phyloP scores from a whole-genome alignment of 345 rosid species.

The Eucalyptus marginata region DNA sequence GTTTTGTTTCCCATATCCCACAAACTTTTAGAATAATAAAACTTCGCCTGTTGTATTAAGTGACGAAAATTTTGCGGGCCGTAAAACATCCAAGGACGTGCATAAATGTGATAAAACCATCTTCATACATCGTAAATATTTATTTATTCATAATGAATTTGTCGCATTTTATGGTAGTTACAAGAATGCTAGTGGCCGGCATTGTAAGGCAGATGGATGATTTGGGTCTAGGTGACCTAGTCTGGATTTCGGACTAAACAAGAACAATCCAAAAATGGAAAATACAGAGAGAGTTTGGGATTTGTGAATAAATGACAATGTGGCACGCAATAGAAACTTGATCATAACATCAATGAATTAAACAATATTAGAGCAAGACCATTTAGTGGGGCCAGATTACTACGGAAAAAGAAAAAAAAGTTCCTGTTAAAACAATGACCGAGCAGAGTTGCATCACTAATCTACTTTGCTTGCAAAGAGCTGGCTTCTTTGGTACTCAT shows the following conservation, averaged over 20 bases:
- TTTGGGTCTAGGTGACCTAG: neutral
- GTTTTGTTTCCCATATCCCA: rapidly evolving
- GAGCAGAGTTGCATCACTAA: too few species aligned
- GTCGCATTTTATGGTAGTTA: neutral
- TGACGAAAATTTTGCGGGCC: neutral
- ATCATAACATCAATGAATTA: neutral
- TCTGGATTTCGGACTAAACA: neutral
- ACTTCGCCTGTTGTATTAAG: neutral
- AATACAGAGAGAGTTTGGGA: neutral
- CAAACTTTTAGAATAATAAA: neutral
- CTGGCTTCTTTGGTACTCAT: neutral
- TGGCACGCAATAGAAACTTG: neutral
- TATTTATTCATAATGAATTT: neutral
- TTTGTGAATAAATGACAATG: neutral
- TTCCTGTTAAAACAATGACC: too few species aligned
- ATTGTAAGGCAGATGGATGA: rapidly evolving
- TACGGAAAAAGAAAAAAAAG: too few species aligned
- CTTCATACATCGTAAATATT: neutral
- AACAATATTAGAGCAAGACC: neutral
- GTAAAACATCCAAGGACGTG: neutral
- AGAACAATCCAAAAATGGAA: neutral
- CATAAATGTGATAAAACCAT: neutral
- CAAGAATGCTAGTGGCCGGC: neutral
- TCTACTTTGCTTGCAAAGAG: neutral
- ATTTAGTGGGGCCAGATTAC: too few species aligned